Evolutionary conservation across 495 filamentous ascomycete species (phyloP).

Genomic region (Aspergillus affinis): DNA sequence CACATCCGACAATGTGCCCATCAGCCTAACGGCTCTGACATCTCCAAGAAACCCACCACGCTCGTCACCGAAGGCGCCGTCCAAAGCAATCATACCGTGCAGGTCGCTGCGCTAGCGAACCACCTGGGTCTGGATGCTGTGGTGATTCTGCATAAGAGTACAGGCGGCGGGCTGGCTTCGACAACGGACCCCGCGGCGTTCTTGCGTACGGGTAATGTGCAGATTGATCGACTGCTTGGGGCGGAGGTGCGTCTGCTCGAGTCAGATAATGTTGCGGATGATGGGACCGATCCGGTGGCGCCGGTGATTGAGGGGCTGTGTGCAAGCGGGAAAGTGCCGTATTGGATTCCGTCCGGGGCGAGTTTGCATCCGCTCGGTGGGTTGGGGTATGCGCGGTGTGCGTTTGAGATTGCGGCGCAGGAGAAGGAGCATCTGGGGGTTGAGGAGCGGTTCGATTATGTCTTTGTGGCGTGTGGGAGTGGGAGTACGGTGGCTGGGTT

Average conservation of each 20-base stretch:
- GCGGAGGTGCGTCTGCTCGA: conserved; percentile 39
- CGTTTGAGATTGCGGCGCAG: conserved; percentile 39
- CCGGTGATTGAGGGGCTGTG: conserved; percentile 24
- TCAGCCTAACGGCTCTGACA: conserved; percentile 7
- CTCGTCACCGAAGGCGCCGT: conserved; percentile 44
- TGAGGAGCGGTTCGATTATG: conserved; percentile 32
- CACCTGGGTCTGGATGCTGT: conserved; percentile 30
- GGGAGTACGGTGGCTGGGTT: conserved; percentile 40
- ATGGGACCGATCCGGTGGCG: conserved; percentile 18
- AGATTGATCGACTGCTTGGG: conserved; percentile 35
- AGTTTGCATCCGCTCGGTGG: conserved; percentile 41
- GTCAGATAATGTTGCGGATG: conserved; percentile 10
- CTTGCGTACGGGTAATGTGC: conserved; percentile 31
- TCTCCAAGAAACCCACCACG: conserved; percentile 20
- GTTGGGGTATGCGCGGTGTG: conserved; percentile 39
- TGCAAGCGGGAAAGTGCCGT: conserved; percentile 20
- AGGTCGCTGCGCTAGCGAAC: conserved; percentile 34
- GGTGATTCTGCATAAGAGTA: conserved; percentile 30
- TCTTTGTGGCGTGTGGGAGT: conserved; percentile 43
- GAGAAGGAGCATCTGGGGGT: conserved; percentile 23
- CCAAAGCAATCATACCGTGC: conserved; percentile 45
- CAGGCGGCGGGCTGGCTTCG: conserved; percentile 27
- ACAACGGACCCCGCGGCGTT: conserved; percentile 20
- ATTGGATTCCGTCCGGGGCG: conserved; percentile 43
- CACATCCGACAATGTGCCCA: conserved; percentile 29